phyloP scores from a whole-genome alignment of 257 asterid species.

The Jaltomata sinuosa region DNA sequence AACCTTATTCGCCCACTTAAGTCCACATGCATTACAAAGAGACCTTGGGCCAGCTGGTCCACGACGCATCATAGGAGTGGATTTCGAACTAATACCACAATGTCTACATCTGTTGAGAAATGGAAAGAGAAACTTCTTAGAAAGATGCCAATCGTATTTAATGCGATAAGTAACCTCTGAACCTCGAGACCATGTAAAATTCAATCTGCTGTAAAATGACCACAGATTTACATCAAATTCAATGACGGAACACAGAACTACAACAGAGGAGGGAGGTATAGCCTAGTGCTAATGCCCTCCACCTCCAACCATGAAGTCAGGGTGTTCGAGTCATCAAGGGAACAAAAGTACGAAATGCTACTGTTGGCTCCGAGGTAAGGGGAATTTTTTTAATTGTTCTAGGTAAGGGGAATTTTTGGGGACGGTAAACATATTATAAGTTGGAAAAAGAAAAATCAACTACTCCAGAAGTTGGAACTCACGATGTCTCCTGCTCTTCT shows the following conservation, averaged over 20 bases:
- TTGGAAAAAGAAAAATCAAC: not conserved
- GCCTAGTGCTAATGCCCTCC: not conserved
- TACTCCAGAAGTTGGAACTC: conserved; percentile 18
- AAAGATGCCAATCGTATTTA: not conserved
- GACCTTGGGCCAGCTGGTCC: conserved; percentile 96
- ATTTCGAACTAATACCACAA: conserved; percentile 83
- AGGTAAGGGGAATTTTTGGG: not conserved
- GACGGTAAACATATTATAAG: not conserved
- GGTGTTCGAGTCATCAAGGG: not conserved
- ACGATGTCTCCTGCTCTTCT: conserved; percentile 91
- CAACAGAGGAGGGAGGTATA: not conserved
- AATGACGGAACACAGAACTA: not conserved
- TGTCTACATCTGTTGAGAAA: conserved; percentile 60
- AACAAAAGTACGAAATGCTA: not conserved
- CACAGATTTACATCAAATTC: not conserved
- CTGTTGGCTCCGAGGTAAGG: not conserved
- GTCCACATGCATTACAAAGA: conserved; percentile 93
- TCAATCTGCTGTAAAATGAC: not conserved
- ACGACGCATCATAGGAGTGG: conserved; percentile 99
- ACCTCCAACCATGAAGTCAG: not conserved
- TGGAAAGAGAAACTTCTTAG: not conserved
- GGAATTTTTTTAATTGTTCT: not conserved
- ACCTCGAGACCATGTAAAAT: not conserved
- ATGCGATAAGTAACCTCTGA: not conserved
- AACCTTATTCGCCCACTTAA: conserved; percentile 94